Evolutionary conservation across 768 basidiomycete genomes (phyloP).

Genomic region (Pseudohyphozyma bogoriensis): DNA sequence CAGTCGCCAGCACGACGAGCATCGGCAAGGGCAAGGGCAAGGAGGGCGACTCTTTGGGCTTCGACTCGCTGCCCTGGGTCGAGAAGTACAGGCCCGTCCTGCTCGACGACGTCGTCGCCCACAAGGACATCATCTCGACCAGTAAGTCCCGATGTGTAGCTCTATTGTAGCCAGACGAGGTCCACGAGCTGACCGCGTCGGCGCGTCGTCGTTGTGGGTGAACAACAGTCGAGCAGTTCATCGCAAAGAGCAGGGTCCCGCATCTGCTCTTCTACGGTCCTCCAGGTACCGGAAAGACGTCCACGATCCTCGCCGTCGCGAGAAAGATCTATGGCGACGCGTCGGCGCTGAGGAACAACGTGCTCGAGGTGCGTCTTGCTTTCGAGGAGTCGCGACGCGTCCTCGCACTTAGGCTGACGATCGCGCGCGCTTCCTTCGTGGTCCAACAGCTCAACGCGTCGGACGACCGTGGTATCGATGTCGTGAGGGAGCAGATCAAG

Average conservation of each 20-base stretch:
- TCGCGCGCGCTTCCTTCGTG: constrained; percentile 1
- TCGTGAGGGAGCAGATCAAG: constrained; percentile 97
- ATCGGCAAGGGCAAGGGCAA: no score
- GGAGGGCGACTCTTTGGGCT: background rate
- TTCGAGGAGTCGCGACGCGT: no score
- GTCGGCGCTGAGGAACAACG: constrained; percentile 66
- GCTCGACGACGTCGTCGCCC: constrained; percentile 89
- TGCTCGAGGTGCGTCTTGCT: constrained; percentile 63
- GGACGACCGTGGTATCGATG: constrained; percentile 96
- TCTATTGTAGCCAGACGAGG: background rate
- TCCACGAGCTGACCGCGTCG: constrained; percentile 5
- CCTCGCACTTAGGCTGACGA: background rate
- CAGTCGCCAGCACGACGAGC: no score
- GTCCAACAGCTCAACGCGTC: constrained; percentile 76
- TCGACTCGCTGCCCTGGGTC: constrained; percentile 49
- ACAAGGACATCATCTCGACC: constrained; percentile 86
- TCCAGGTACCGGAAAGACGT: constrained; percentile 96
- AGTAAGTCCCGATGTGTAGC: constrained; percentile 50
- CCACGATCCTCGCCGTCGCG: constrained; percentile 90
- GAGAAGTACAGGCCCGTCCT: constrained; percentile 93
- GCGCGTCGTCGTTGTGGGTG: background rate
- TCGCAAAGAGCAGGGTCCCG: constrained; percentile 84
- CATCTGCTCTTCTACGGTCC: constrained; percentile 96
- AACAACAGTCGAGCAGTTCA: constrained; percentile 93
- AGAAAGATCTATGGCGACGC: constrained; percentile 75